A percentile compares a stretch with the other conserved stretches of the same genome.
phyloP scores from a whole-genome alignment of 2,329 filamentous ascomycete genomes.

The Colletotrichum noveboracense region DNA sequence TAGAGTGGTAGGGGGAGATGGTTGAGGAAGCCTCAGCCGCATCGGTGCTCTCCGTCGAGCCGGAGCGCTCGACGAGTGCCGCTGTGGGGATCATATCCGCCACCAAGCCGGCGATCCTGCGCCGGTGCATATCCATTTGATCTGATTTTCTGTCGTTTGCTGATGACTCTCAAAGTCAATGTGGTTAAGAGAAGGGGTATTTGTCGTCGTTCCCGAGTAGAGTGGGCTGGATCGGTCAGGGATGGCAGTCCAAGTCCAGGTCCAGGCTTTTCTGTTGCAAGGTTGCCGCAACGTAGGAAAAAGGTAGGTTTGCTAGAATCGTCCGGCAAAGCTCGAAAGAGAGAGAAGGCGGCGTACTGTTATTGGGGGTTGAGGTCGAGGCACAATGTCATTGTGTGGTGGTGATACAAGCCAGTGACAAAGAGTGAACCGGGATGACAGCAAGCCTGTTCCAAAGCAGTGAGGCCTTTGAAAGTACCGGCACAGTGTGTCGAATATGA shows the following conservation, averaged over 20 bases:
- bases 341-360: neutral
- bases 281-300: neutral
- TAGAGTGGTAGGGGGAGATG: slow-evolving; percentile 60
- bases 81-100: slow-evolving; percentile 34
- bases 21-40: slow-evolving; percentile 42
- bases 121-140: slow-evolving; percentile 35
- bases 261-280: neutral
- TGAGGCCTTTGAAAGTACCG: slow-evolving; percentile 8
- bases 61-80: slow-evolving; percentile 32
- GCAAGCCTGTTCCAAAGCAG: slow-evolving; percentile 11
- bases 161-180: slow-evolving; percentile 5
- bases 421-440: neutral
- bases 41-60: slow-evolving; percentile 26
- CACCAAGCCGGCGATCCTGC: slow-evolving; percentile 30
- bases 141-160: neutral
- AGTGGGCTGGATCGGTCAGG: neutral
- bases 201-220: neutral
- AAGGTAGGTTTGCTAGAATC: neutral
- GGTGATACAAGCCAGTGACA: neutral
- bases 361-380: slow-evolving; percentile 7
- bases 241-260: neutral
- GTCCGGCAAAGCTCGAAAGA: neutral
- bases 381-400: slow-evolving; percentile 18
- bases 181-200: neutral
- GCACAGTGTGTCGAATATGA: slow-evolving; percentile 19